Conservation (phyloP, 371 early-diverging fungal species). For the Mucor velutinosus region DNA sequence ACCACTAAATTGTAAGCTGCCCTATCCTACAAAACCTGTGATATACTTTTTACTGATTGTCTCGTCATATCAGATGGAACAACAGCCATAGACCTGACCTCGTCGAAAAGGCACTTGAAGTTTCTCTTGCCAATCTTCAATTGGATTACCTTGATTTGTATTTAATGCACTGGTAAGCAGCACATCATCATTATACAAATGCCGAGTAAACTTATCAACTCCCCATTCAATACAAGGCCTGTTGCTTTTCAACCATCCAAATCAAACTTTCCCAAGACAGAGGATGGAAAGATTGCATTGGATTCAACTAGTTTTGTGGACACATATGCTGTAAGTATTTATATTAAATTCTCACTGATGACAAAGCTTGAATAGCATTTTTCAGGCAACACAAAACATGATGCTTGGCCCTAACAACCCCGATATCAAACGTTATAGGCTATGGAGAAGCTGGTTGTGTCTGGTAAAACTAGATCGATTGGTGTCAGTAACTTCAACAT, state of each 20-base stretch:
- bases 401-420: conserved; percentile 27
- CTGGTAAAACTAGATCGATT: conserved; percentile 56
- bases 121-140: conserved; percentile 57
- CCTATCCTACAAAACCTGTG: too few relatives aligned
- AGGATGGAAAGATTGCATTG: conserved; percentile 27
- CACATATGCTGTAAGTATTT: conserved; percentile 48
- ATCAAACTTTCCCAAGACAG: conserved; percentile 29
- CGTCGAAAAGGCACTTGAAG: conserved; percentile 48
- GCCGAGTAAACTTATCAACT: not conserved
- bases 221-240: conserved; percentile 22
- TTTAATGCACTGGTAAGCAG: conserved; percentile 56
- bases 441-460: conserved; percentile 62
- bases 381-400: conserved; percentile 7
- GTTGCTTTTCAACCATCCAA: conserved; percentile 34
- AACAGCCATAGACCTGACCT: conserved; percentile 51
- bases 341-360: conserved; percentile 13
- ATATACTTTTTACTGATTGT: too few relatives aligned
- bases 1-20: conserved; percentile 49
- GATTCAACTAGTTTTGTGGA: conserved; percentile 36
- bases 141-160: conserved; percentile 77
- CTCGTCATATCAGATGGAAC: conserved; percentile 61
- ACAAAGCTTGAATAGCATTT: conserved; percentile 9
- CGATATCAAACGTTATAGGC: conserved; percentile 21
- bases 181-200: not conserved
- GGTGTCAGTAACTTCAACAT: conserved; percentile 69